Conservation (phyloP, 192 early-diverging fungal genomes). For the Gonapodya sp. region DNA sequence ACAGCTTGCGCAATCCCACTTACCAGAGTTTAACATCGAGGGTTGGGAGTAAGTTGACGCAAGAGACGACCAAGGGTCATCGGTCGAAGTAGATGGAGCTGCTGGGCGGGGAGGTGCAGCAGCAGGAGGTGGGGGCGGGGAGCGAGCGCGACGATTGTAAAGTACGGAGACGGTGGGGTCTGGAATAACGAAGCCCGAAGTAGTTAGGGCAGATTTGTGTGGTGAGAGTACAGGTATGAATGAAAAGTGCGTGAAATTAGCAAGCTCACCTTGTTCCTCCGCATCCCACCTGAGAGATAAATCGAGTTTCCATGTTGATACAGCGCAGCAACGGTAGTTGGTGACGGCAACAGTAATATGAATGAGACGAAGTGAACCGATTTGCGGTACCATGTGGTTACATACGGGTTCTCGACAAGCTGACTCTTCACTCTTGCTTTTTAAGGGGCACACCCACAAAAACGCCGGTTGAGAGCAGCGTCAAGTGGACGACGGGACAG, state of each 20-base stretch:
- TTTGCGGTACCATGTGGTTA: too few relatives aligned
- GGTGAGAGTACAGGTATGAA: too few relatives aligned
- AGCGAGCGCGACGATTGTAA: not conserved
- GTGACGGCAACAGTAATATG: not conserved
- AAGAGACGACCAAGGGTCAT: not conserved
- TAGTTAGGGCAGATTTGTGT: too few relatives aligned
- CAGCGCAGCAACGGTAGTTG: not conserved
- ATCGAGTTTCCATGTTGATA: not conserved
- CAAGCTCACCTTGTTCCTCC: not conserved
- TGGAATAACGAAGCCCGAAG: not conserved
- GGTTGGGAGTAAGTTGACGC: not conserved
- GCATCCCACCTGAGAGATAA: not conserved
- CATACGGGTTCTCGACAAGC: not conserved
- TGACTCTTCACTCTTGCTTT: not conserved
- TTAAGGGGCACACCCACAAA: not conserved
- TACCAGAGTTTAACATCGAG: too few relatives aligned
- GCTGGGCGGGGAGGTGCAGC: not conserved
- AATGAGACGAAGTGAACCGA: too few relatives aligned
- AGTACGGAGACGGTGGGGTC: not conserved
- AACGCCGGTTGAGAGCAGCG: too few relatives aligned
- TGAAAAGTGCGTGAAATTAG: too few relatives aligned
- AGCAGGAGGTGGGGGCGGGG: too few relatives aligned
- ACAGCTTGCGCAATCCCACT: too few relatives aligned
- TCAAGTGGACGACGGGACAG: too few relatives aligned
- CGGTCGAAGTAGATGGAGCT: not conserved